phyloP scores from a whole-genome alignment of 2,329 filamentous ascomycete genomes.

The Rasamsonia emersonii region DNA sequence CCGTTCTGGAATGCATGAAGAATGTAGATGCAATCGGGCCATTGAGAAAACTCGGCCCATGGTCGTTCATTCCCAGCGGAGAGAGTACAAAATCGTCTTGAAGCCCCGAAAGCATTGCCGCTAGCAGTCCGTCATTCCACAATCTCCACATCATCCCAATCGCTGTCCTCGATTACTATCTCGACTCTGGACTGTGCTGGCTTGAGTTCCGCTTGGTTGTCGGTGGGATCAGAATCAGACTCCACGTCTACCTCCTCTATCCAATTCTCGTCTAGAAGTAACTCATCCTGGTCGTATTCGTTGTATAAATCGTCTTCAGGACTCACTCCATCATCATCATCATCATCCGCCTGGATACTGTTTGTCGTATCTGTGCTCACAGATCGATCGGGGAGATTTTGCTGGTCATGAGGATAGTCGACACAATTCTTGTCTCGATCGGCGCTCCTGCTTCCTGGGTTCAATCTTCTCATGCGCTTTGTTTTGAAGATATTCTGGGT shows the following conservation, averaged over 20 bases:
- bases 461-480: slow-evolving; percentile 27
- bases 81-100: too few species aligned
- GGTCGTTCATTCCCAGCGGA: slow-evolving; percentile 15
- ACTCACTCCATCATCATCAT: slow-evolving; percentile 8
- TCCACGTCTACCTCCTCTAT: slow-evolving; percentile 18
- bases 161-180: slow-evolving; percentile 34
- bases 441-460: neutral
- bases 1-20: slow-evolving; percentile 21
- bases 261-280: slow-evolving; percentile 26
- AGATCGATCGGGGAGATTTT: slow-evolving; percentile 10
- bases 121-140: neutral
- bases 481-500: slow-evolving; percentile 58
- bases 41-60: slow-evolving; percentile 25
- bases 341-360: slow-evolving; percentile 1
- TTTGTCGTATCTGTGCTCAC: too few species aligned
- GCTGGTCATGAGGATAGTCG: too few species aligned
- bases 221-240: slow-evolving; percentile 18
- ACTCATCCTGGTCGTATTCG: slow-evolving; percentile 15
- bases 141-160: slow-evolving; percentile 1
- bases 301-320: slow-evolving; percentile 11
- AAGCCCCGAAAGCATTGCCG: neutral
- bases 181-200: slow-evolving; percentile 18
- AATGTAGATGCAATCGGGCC: slow-evolving; percentile 25
- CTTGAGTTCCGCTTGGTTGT: slow-evolving; percentile 5
- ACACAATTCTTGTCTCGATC: slow-evolving; percentile 21